These are phyloP conservation scores for Flammula alnicola DNA, from an alignment of 1,284 basidiomycete species.

Conservation along the genomic window DNA sequence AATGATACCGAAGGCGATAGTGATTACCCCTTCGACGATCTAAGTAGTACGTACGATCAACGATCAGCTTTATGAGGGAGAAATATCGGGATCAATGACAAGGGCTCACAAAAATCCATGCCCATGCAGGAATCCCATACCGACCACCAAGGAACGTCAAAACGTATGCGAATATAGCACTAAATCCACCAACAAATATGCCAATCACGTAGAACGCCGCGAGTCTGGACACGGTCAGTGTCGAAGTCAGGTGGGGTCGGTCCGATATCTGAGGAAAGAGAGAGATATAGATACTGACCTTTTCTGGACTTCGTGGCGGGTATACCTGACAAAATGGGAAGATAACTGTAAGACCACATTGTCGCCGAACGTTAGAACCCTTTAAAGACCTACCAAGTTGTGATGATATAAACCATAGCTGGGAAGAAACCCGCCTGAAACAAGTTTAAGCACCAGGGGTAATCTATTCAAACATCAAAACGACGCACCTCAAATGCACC, in stretches of 20 bases:
- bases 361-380: too few relatives aligned
- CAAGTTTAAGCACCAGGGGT: neutral
- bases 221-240: constrained; percentile 3
- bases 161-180: constrained; percentile 41
- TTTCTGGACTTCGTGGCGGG: constrained; percentile 47
- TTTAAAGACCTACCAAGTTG: constrained; percentile 35
- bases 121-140: constrained; percentile 32
- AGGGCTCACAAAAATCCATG: constrained; percentile 24
- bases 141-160: constrained; percentile 39
- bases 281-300: too few relatives aligned
- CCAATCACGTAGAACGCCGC: constrained; percentile 45
- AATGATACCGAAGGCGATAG: constrained; percentile 25
- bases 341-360: neutral
- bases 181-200: constrained; percentile 41
- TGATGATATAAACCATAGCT: constrained; percentile 44
- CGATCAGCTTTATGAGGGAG: neutral
- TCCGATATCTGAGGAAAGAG: neutral
- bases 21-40: constrained; percentile 24
- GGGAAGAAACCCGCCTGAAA: constrained; percentile 24
- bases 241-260: neutral
- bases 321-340: constrained; percentile 31
- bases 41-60: neutral
- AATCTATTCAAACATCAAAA: neutral
- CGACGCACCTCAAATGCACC: constrained; percentile 43
- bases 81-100: too few relatives aligned